Conservation (phyloP, 2,329 filamentous ascomycete species). For the Sphaerulina vaccinii region DNA sequence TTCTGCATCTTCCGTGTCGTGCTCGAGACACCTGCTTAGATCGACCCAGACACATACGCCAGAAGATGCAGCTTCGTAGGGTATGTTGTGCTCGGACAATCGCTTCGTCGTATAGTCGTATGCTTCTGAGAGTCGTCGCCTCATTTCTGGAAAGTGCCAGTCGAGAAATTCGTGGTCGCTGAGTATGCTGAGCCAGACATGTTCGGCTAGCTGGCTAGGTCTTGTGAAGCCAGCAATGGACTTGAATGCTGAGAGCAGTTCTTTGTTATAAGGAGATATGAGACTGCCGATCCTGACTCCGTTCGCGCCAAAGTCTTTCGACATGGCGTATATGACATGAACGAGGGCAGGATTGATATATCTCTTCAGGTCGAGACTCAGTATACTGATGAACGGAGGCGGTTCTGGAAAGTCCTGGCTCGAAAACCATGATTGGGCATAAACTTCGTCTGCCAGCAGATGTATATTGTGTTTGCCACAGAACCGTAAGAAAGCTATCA, state of each 20-base stretch:
- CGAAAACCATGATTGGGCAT: constrained; percentile 5
- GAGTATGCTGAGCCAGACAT: constrained; percentile 6
- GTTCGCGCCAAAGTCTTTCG: constrained; percentile 9
- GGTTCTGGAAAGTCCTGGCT: background rate
- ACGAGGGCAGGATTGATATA: constrained; percentile 9
- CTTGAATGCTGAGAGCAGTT: constrained; percentile 8
- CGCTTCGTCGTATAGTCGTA: constrained; percentile 4
- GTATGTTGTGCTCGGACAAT: background rate
- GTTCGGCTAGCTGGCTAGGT: constrained; percentile 10
- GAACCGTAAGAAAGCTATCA: constrained; percentile 2
- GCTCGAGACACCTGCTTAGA: background rate
- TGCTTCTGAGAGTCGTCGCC: background rate
- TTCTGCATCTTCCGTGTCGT: background rate
- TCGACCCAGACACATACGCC: constrained; percentile 9
- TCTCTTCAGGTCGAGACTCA: constrained; percentile 3
- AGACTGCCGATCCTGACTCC: constrained; percentile 5
- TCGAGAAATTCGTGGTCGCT: constrained; percentile 1
- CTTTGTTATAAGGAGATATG: constrained; percentile 10
- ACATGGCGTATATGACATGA: constrained; percentile 10
- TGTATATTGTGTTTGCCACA: constrained; percentile 10
- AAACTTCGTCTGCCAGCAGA: constrained; percentile 11
- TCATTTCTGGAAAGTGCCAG: constrained; percentile 4
- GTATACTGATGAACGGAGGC: background rate
- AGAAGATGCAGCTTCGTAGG: background rate
- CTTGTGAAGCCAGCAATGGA: constrained; percentile 4